Evolutionary conservation across 495 filamentous ascomycete genomes (phyloP), one percentile per base, ranked within the genome.

Genomic region (Trypethelium eluteriae): DNA sequence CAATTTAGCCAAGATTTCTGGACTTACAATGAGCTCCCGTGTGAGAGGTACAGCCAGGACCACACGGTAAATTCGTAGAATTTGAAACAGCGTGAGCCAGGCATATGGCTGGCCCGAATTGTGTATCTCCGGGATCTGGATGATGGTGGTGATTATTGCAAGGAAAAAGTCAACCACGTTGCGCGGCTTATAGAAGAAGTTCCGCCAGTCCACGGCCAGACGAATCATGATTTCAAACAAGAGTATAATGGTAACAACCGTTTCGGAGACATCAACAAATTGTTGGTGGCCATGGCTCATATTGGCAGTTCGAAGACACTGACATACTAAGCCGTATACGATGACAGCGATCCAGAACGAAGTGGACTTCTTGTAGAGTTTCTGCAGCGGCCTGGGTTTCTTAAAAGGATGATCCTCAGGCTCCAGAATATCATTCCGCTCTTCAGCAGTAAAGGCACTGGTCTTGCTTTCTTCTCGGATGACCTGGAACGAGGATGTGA

Each of bases 401-500:
- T 76, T 83, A 38, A 79, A 79, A 44, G 74, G 66, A 41, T 25
- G n/a, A 3, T 57, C 62, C n/a, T 62, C 68, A 39, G 53, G 34
- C 41, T 62, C 74, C 39, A 79, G 71, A 38, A 83, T 83, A 56
- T 81, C 77, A 38, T 79, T 76, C 16, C 76, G 69, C 5, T 74
- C 68, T 64, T 92, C 85, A 18, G 84, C 85, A 25, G 93, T 90
- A 76, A 99, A 99, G 9, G 94, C 93, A 77, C 92, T 96, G 56
- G 87, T 86, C 75, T 89, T 90, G 77, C 92, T 95, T 75, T 99
- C 94, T 77, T 99, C 94, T 68, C 94, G 85, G 70, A 98, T 99
- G 69, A 99, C 90, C 76, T 99, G 95, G 74, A 99, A 98, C 7
- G 94, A 96, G 34, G 93, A 94, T 0, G 94, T 99, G 72, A 99